A percentile compares a stretch with the other conserved stretches of the same genome.
phyloP scores from a whole-genome alignment of 2,329 filamentous ascomycete species.

The Aureobasidium sp. region DNA sequence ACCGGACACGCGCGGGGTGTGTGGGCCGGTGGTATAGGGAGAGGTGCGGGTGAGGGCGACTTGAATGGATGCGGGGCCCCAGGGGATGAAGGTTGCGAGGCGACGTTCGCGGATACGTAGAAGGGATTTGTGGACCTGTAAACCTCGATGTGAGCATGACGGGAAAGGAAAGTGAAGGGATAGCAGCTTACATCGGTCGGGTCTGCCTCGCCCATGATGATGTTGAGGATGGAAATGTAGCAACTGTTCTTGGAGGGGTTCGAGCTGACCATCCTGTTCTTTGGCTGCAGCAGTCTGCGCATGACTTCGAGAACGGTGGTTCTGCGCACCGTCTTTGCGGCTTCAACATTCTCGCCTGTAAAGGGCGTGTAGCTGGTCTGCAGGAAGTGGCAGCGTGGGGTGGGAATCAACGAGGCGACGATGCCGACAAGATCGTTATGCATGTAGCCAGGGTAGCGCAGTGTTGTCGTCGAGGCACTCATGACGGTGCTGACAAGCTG shows the following conservation, averaged over 20 bases:
- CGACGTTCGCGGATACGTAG: constrained; percentile 90
- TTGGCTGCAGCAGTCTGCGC: constrained; percentile 87
- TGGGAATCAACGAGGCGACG: constrained; percentile 89
- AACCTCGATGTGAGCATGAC: not conserved
- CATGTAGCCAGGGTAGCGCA: constrained; percentile 98
- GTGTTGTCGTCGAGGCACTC: constrained; percentile 93
- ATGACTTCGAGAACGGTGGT: constrained; percentile 98
- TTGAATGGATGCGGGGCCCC: constrained; percentile 96
- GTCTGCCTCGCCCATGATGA: constrained; percentile 97
- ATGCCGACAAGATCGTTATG: constrained; percentile 98
- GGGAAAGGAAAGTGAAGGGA: not conserved
- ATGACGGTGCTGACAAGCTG: constrained; percentile 95
- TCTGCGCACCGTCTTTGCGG: constrained; percentile 95
- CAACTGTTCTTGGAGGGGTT: constrained; percentile 94
- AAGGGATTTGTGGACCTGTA: constrained; percentile 82
- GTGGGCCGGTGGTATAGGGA: constrained; percentile 89
- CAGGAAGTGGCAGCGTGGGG: constrained; percentile 92
- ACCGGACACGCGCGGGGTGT: constrained; percentile 79
- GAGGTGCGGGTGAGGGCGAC: constrained; percentile 94
- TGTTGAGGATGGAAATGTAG: constrained; percentile 98
- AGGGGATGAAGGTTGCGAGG: constrained; percentile 93
- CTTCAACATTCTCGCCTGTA: constrained; percentile 89
- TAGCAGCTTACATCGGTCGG: constrained; percentile 64
- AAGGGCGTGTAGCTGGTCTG: constrained; percentile 99
- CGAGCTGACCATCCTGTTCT: constrained; percentile 98